Evolutionary conservation across 164 flowering plant species (phyloP).

Genomic region (Dillenia suffruticosa): DNA sequence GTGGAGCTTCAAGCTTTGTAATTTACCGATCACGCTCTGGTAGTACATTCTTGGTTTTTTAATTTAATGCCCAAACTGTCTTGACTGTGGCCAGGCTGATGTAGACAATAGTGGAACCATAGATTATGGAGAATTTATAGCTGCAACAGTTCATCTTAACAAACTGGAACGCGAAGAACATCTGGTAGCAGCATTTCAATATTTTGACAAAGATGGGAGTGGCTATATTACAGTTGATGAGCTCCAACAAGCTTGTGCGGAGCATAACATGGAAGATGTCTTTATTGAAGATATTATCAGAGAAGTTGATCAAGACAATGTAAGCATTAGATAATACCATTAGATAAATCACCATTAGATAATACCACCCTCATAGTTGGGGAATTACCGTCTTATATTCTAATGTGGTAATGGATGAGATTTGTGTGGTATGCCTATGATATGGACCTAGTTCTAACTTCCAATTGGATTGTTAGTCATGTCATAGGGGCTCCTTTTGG

Average conservation of each 20-base stretch:
- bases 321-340: constrained; percentile 24
- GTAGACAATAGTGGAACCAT: constrained; percentile 97
- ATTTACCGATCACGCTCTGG: no score
- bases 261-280: constrained; percentile 85
- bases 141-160: constrained; percentile 93
- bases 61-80: no score
- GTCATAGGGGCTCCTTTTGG: no score
- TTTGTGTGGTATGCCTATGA: no score
- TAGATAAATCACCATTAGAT: no score
- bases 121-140: constrained; percentile 94
- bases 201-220: constrained; percentile 96
- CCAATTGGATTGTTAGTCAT: no score
- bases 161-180: constrained; percentile 97
- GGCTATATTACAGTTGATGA: constrained; percentile 96
- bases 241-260: constrained; percentile 93
- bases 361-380: no score
- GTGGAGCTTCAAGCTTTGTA: no score
- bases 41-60: no score
- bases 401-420: no score
- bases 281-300: constrained; percentile 79
- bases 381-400: no score
- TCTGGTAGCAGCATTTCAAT: constrained; percentile 86
- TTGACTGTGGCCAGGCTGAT: constrained; percentile 61
- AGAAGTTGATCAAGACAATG: constrained; percentile 99
- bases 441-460: no score